Percentiles rank a stretch among this genome's conserved stretches.
phyloP scores from a whole-genome alignment of 805 yeast genomes.

The Kluyveromyces lactis region DNA sequence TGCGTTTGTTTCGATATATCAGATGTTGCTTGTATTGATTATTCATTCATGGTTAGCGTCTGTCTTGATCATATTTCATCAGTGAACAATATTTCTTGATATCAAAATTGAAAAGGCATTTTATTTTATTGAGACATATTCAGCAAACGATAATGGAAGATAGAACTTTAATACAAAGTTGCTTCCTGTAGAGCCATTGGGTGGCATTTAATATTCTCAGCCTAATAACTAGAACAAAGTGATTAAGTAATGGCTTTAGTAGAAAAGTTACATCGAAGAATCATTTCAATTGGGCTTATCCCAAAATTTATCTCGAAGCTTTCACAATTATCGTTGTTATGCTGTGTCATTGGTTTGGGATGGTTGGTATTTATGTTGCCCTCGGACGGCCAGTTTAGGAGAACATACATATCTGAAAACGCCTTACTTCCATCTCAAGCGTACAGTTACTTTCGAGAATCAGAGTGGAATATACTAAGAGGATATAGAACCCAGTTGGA shows the following conservation, averaged over 20 bases:
- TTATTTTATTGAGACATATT: too few relatives aligned
- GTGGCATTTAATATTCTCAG: too few relatives aligned
- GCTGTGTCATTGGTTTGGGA: conserved; percentile 39
- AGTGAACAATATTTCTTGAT: too few relatives aligned
- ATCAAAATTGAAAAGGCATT: too few relatives aligned
- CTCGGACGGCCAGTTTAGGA: conserved; percentile 69
- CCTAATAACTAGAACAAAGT: too few relatives aligned
- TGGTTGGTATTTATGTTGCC: conserved; percentile 63
- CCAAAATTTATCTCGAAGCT: conserved; percentile 36
- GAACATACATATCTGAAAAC: conserved; percentile 87
- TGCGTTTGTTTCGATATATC: conserved; percentile 1
- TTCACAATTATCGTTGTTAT: conserved; percentile 36
- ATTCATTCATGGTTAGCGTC: background rate
- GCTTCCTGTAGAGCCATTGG: too few relatives aligned
- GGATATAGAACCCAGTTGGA: conserved; percentile 58
- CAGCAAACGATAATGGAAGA: too few relatives aligned
- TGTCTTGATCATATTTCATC: too few relatives aligned
- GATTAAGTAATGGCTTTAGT: conserved; percentile 36
- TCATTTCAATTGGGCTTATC: conserved; percentile 38
- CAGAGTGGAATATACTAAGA: conserved; percentile 87
- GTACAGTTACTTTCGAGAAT: conserved; percentile 80
- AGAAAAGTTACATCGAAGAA: conserved; percentile 36
- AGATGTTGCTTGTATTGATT: background rate
- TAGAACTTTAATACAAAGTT: too few relatives aligned
- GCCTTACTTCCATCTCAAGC: conserved; percentile 98